A percentile compares a stretch with the other conserved stretches of the same genome.
Evolutionary conservation across 1,284 basidiomycete species (phyloP).

Genomic region (Tetrapyrgos nigripes): DNA sequence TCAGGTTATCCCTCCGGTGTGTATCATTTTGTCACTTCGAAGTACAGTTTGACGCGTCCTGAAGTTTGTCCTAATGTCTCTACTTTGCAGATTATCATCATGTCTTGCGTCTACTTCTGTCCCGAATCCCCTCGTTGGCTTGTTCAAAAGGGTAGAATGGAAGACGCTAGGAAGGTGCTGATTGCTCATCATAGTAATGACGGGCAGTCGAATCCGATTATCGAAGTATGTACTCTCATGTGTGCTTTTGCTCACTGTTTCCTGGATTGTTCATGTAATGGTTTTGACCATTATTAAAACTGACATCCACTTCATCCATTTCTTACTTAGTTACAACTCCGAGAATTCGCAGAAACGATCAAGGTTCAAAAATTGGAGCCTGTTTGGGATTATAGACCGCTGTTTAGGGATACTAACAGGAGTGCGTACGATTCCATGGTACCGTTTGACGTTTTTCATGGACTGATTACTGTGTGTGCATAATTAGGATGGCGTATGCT

Average conservation of each 20-base stretch:
- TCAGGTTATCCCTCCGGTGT: conserved; percentile 27
- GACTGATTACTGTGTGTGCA: neutral
- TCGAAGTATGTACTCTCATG: conserved; percentile 22
- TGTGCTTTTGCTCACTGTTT: neutral
- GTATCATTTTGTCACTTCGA: neutral
- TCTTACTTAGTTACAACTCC: conserved; percentile 30
- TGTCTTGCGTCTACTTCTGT: conserved; percentile 31
- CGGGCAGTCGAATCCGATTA: conserved; percentile 31
- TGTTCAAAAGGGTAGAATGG: conserved; percentile 23
- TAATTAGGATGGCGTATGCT: conserved; percentile 31
- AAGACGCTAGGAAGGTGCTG: conserved; percentile 30
- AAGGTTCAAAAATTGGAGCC: conserved; percentile 25
- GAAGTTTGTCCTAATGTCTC: neutral
- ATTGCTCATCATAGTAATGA: conserved; percentile 32
- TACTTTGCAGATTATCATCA: conserved; percentile 23
- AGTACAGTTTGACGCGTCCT: neutral
- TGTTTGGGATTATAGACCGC: conserved; percentile 32
- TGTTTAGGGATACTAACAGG: conserved; percentile 26
- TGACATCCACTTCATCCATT: neutral
- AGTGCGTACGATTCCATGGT: conserved; percentile 4
- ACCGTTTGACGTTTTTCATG: neutral
- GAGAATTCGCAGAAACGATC: conserved; percentile 30
- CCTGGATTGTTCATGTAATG: too few species aligned
- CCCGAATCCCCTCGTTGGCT: conserved; percentile 32
- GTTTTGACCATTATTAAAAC: too few species aligned